Conservation (phyloP, 768 basidiomycete species). For the Termitomyces sp. region DNA sequence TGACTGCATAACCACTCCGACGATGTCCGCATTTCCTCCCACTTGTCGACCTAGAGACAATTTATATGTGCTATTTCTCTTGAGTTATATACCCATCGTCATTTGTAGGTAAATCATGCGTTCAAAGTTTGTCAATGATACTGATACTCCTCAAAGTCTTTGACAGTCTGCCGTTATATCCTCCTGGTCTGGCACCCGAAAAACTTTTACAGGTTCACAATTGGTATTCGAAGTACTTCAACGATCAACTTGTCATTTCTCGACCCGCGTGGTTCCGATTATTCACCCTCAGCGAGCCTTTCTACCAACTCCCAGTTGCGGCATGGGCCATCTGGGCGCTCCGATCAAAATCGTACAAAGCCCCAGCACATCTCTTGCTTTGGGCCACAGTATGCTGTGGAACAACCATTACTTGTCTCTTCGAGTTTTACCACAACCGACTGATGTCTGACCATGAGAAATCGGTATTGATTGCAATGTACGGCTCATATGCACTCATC, state of each 20-base stretch:
- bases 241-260: slow-evolving; percentile 18
- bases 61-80: slow-evolving; percentile 14
- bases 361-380: slow-evolving; percentile 14
- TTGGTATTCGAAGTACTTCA: slow-evolving; percentile 15
- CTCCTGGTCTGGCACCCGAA: slow-evolving; percentile 11
- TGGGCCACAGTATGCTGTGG: slow-evolving; percentile 15
- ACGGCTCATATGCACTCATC: slow-evolving; percentile 14
- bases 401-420: slow-evolving; percentile 18
- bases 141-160: slow-evolving; percentile 10
- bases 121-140: not conserved
- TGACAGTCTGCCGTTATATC: slow-evolving; percentile 18
- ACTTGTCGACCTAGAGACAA: slow-evolving; percentile 12
- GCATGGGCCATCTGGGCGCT: slow-evolving; percentile 18
- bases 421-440: slow-evolving; percentile 17
- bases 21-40: slow-evolving; percentile 11
- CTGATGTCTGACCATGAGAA: slow-evolving; percentile 17
- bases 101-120: slow-evolving; percentile 6
- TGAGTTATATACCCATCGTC: slow-evolving; percentile 14
- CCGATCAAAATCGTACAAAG: slow-evolving; percentile 15
- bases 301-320: slow-evolving; percentile 19
- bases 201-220: slow-evolving; percentile 15
- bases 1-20: not conserved
- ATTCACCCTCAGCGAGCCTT: slow-evolving; percentile 15
- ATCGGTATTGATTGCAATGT: slow-evolving; percentile 12
- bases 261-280: slow-evolving; percentile 19